These are phyloP conservation scores for Telfairia occidentalis DNA, from an alignment of 331 rosid species.

Conservation along the genomic window DNA sequence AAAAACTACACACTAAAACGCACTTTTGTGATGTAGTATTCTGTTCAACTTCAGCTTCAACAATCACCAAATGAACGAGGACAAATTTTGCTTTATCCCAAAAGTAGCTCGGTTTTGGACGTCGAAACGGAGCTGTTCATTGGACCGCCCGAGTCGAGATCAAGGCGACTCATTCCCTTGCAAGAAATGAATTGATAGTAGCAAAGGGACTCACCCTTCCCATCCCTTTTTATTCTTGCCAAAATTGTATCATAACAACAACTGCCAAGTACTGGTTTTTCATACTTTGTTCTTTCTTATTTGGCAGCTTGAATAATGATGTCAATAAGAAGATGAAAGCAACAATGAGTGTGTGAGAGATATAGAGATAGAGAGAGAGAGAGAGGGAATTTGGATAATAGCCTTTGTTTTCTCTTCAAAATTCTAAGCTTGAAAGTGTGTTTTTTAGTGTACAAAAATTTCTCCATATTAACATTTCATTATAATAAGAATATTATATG, in stretches of 20 bases:
- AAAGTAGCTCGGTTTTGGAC: neutral
- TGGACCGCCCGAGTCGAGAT: neutral
- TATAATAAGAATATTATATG: neutral
- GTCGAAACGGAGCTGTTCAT: slow-evolving; percentile 4
- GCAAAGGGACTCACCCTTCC: neutral
- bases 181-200: neutral
- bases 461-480: neutral
- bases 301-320: neutral
- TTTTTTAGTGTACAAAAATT: neutral
- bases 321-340: neutral
- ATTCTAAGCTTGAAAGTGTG: neutral
- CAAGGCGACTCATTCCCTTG: neutral
- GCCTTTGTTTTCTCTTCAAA: neutral
- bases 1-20: too few species aligned
- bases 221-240: neutral
- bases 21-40: neutral
- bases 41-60: neutral
- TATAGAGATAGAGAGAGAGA: neutral
- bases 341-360: neutral
- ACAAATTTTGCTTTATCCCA: neutral
- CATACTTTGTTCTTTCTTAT: neutral
- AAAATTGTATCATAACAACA: neutral
- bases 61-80: neutral
- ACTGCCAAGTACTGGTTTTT: neutral
- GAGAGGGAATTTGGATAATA: neutral